Percentiles rank a stretch among this genome's conserved stretches.
Evolutionary conservation across 306 rosid genomes (phyloP).

Genomic region (Neltuma alba): DNA sequence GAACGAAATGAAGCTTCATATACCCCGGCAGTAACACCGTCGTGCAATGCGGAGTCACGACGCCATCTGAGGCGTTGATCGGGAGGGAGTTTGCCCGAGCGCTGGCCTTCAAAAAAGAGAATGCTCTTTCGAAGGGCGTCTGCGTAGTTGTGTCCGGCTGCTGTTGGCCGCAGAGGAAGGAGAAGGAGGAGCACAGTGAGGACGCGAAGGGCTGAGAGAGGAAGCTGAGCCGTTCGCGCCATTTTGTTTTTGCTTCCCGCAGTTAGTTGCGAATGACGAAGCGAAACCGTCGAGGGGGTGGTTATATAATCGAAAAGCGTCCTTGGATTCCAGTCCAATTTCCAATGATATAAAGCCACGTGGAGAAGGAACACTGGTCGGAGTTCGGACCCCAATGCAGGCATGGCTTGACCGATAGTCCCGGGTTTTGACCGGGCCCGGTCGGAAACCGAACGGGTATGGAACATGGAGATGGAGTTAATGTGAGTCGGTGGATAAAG

Average conservation of each 20-base stretch:
- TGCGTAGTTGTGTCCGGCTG: slow-evolving; percentile 66
- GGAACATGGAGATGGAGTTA: background rate
- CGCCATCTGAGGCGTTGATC: slow-evolving; percentile 97
- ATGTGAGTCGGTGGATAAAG: slow-evolving; percentile 13
- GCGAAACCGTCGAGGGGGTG: slow-evolving; percentile 43
- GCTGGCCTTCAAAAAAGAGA: slow-evolving; percentile 99
- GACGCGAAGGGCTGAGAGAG: slow-evolving; percentile 43
- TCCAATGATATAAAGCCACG: slow-evolving; percentile 43
- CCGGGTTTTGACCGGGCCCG: slow-evolving; percentile 41
- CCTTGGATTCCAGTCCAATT: slow-evolving; percentile 75
- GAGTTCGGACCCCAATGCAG: slow-evolving; percentile 59
- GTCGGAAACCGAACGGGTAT: slow-evolving; percentile 5
- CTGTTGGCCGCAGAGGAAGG: slow-evolving; percentile 33
- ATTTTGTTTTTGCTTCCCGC: slow-evolving; percentile 26
- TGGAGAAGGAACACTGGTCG: slow-evolving; percentile 42
- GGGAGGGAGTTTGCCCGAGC: slow-evolving; percentile 80
- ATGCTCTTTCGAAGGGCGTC: slow-evolving; percentile 89
- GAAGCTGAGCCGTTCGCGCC: slow-evolving; percentile 45
- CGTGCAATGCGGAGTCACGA: slow-evolving; percentile 81
- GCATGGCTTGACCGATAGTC: slow-evolving; percentile 49
- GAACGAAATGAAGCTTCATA: background rate
- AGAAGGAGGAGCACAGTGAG: slow-evolving; percentile 45
- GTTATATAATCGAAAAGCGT: slow-evolving; percentile 64
- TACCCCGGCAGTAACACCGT: slow-evolving; percentile 83
- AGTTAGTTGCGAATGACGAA: slow-evolving; percentile 18